These are phyloP conservation scores for Yamadazyma philogaea DNA, from an alignment of 805 yeast species.

Conservation along the genomic window DNA sequence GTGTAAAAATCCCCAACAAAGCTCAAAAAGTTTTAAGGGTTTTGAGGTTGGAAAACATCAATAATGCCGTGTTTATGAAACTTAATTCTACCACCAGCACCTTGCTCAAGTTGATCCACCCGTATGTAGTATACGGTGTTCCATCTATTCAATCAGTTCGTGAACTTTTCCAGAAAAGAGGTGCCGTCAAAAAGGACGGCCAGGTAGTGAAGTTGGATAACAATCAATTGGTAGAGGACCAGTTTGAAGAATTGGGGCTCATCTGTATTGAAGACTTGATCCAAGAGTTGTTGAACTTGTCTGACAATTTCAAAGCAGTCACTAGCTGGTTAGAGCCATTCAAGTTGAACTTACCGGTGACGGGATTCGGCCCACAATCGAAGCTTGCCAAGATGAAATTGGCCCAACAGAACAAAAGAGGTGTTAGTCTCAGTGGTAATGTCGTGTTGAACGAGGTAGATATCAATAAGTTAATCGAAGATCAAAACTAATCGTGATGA, in stretches of 20 bases:
- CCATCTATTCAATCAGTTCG: conserved; percentile 75
- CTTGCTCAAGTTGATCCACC: conserved; percentile 63
- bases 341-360: conserved; percentile 62
- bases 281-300: conserved; percentile 62
- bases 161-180: conserved; percentile 73
- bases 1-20: conserved; percentile 63
- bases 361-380: conserved; percentile 72
- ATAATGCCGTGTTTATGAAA: conserved; percentile 73
- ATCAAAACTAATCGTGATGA: conserved; percentile 48
- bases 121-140: conserved; percentile 69
- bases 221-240: conserved; percentile 72
- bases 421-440: conserved; percentile 56
- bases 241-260: conserved; percentile 58
- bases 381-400: conserved; percentile 63
- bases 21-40: conserved; percentile 57
- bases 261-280: conserved; percentile 80
- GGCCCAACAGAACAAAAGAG: conserved; percentile 48
- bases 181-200: conserved; percentile 45
- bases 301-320: conserved; percentile 61
- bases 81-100: conserved; percentile 58
- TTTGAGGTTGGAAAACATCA: conserved; percentile 55
- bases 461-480: conserved; percentile 64
- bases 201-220: conserved; percentile 59
- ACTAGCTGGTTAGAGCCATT: conserved; percentile 68
- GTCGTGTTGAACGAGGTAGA: conserved; percentile 70